Base-by-base conservation (phyloP, 495 filamentous ascomycete genomes). In the Bryoglossum gracile region DNA sequence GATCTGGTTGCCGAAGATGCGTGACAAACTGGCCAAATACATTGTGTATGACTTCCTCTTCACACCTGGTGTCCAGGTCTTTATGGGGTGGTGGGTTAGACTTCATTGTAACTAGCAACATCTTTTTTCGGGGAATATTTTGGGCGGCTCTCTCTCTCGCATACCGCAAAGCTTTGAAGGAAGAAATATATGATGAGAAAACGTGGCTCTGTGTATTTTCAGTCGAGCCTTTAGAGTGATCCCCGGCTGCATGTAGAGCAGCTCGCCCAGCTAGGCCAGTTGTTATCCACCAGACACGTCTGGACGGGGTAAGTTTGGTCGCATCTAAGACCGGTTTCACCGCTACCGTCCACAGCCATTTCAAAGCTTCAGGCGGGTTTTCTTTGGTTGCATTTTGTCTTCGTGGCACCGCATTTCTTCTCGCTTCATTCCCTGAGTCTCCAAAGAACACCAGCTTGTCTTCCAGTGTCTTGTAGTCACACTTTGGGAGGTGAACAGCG, bases 171-270 rank as follows among this genome's bases (percentile, higher is more conserved):
- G 61, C 57, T 25, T 49, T 58, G 13, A 64, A 53, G 3, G 54
- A 58, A n/a, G 60, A 54, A 1, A 46, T 56, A 35, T 64, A 62
- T 23, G 57, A 62, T 1, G 60, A 62, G n/a, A 60, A 46, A 5
- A 47, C 57, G 4, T 42, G 25, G 34, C 43, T 40, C 3, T 53
- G 16, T 11, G 54, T 43, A 9, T 58, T 60, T 14, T 42, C n/a
- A 3, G 42, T 56, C 22, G 42, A 54, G 18, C 35, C 38, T 18
- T 35, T 33, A 14, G 57, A 38, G 41, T 58, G 50, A 22, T 58
- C 28, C 1, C 61, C 61, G 14, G 55, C 55, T 1, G 57, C 60
- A 38, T 61, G 58, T 18, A 63, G 58, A 4, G 61, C 55, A 2
- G 50, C 48, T 18, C 24, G 44, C 28, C 34, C 37, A 24, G 49